Percentiles rank a stretch among this genome's conserved stretches.
phyloP scores from a whole-genome alignment of 331 rosid genomes.

The Stylosanthes scabra region DNA sequence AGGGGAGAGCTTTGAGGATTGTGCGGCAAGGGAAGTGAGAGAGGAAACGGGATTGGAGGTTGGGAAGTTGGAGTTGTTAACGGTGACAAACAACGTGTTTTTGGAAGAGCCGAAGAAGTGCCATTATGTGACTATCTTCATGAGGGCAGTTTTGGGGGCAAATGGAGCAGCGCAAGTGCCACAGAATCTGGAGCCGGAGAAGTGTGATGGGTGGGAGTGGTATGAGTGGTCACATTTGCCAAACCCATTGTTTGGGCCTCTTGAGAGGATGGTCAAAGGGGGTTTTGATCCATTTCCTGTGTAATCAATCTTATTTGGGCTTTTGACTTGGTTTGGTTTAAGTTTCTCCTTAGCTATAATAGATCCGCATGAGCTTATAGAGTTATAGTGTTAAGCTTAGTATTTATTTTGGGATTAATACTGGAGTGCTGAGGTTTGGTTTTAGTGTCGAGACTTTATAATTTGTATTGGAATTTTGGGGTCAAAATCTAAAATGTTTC shows the following conservation, averaged over 20 bases:
- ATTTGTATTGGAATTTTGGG: too few relatives aligned
- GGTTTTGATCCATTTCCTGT: conserved; percentile 63
- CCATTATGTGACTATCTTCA: conserved; percentile 58
- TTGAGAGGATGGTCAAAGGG: conserved; percentile 49
- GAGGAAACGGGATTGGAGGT: conserved; percentile 74
- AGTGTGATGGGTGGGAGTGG: conserved; percentile 86
- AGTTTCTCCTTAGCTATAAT: too few relatives aligned
- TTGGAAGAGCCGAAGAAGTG: conserved; percentile 49
- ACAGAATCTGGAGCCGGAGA: conserved; percentile 60
- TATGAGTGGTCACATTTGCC: conserved; percentile 63
- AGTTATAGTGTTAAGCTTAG: too few relatives aligned
- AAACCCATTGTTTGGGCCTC: conserved; percentile 65
- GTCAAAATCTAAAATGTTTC: too few relatives aligned
- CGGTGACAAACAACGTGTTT: conserved; percentile 57
- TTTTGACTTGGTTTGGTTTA: not conserved
- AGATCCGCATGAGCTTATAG: too few relatives aligned
- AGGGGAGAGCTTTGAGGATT: conserved; percentile 85
- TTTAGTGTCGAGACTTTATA: too few relatives aligned
- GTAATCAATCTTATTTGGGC: not conserved
- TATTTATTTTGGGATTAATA: too few relatives aligned
- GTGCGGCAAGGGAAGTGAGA: conserved; percentile 71
- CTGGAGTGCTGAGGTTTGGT: too few relatives aligned
- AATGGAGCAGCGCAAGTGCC: conserved; percentile 40
- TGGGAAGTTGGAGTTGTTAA: conserved; percentile 46
- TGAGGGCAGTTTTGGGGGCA: conserved; percentile 45